Percentiles rank a stretch among this genome's conserved stretches.
These are phyloP conservation scores for Silybum marianum DNA, from an alignment of 129 eudicot genomes.

Conservation along the genomic window DNA sequence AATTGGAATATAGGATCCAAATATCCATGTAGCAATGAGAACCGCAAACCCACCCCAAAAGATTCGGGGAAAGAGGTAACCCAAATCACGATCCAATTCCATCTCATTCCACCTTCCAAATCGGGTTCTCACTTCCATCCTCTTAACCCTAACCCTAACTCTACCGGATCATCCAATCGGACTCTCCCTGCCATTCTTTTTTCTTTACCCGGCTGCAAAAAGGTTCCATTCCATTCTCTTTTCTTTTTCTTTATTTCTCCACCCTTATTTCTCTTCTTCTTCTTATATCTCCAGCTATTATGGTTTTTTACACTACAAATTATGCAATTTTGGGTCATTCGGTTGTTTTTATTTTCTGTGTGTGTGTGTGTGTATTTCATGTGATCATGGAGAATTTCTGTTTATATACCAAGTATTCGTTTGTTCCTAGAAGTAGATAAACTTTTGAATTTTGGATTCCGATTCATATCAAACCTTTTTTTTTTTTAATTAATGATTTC, in stretches of 20 bases:
- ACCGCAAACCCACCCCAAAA: slow-evolving; percentile 36
- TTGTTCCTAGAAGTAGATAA: not conserved
- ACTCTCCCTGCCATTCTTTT: slow-evolving; percentile 22
- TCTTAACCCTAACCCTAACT: slow-evolving; percentile 29
- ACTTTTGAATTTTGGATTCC: slow-evolving; percentile 2
- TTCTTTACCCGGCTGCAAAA: slow-evolving; percentile 9
- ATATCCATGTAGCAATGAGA: not conserved
- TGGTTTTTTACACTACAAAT: not conserved
- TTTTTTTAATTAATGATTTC: not conserved
- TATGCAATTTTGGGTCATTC: not conserved
- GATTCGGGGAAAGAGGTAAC: slow-evolving; percentile 19
- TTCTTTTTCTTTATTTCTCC: slow-evolving; percentile 15
- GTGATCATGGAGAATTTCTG: slow-evolving; percentile 18
- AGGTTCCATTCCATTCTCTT: slow-evolving; percentile 30
- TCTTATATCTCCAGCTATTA: not conserved
- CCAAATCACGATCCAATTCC: slow-evolving; percentile 23
- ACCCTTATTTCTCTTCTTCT: not conserved
- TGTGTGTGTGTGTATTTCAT: not conserved
- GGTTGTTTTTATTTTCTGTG: no score
- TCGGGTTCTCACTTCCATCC: slow-evolving; percentile 26
- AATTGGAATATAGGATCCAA: slow-evolving; percentile 21
- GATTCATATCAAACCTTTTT: not conserved
- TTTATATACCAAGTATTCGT: not conserved
- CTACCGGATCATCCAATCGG: slow-evolving; percentile 38
- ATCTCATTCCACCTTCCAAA: not conserved